phyloP scores from a whole-genome alignment of 345 rosid species.

The Hypericum perforatum region DNA sequence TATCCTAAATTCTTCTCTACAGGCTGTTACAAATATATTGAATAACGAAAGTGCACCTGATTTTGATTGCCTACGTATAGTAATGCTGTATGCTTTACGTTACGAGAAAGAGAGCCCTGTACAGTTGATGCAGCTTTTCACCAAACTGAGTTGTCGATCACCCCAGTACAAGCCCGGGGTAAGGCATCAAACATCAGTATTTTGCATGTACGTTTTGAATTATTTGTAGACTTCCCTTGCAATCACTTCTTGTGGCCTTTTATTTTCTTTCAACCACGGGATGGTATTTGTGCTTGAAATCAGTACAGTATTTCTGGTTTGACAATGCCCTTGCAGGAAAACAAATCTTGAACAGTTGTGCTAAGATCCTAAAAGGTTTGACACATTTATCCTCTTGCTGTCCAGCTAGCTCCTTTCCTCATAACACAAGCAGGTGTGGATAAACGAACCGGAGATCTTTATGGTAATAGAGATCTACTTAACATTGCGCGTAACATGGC shows the following conservation, averaged over 20 bases:
- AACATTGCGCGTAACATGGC: slow-evolving; percentile 99
- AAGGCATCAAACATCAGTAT: slow-evolving; percentile 17
- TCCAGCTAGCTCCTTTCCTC: slow-evolving; percentile 89
- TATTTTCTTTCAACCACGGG: too few relatives aligned
- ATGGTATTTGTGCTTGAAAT: too few relatives aligned
- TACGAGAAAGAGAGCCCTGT: slow-evolving; percentile 98
- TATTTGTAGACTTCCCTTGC: not conserved
- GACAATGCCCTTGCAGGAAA: not conserved
- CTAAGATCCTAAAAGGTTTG: slow-evolving; percentile 2
- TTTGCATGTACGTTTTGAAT: slow-evolving; percentile 3
- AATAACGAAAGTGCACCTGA: slow-evolving; percentile 79
- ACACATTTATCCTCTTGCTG: slow-evolving; percentile 20
- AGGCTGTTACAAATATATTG: slow-evolving; percentile 89
- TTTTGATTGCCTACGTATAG: slow-evolving; percentile 72
- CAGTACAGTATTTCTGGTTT: too few relatives aligned
- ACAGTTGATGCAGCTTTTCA: slow-evolving; percentile 93
- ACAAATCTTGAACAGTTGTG: not conserved
- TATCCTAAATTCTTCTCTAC: slow-evolving; percentile 22
- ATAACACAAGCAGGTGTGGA: slow-evolving; percentile 95
- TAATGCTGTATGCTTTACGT: slow-evolving; percentile 88
- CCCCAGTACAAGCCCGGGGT: slow-evolving; percentile 97
- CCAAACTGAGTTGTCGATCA: slow-evolving; percentile 78
- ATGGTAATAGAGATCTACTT: slow-evolving; percentile 83
- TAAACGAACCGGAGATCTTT: slow-evolving; percentile 89
- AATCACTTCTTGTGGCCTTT: too few relatives aligned